Conservation (phyloP, 108 stramenopile species). For the Fragilaria crotonensis region DNA sequence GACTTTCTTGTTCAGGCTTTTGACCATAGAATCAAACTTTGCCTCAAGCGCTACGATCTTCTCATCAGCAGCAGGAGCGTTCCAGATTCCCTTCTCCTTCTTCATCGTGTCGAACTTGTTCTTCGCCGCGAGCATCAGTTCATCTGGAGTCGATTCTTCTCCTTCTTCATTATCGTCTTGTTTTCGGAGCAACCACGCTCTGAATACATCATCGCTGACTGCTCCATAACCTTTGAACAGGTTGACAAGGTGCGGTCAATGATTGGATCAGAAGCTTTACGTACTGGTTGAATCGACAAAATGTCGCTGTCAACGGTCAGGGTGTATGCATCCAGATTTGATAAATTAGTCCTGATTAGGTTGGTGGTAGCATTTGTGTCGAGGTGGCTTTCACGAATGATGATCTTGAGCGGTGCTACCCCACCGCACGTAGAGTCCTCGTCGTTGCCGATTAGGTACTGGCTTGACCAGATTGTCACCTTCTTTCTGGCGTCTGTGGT, state of each 20-base stretch:
- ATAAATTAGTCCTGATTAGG: constrained; percentile 6
- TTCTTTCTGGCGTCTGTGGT: not conserved
- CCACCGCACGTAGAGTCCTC: too few relatives aligned
- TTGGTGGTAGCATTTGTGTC: constrained; percentile 17
- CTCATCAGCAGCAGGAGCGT: constrained; percentile 5
- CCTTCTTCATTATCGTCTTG: constrained; percentile 22
- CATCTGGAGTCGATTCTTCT: not conserved
- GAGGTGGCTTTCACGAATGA: constrained; percentile 9
- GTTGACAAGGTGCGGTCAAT: constrained; percentile 12
- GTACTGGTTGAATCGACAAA: constrained; percentile 19
- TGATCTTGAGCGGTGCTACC: constrained; percentile 12
- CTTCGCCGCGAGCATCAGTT: constrained; percentile 17
- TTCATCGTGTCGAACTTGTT: constrained; percentile 11
- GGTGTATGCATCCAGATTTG: constrained; percentile 14
- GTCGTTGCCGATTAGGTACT: constrained; percentile 1
- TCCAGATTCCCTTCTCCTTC: constrained; percentile 3
- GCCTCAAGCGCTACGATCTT: constrained; percentile 19
- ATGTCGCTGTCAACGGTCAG: not conserved
- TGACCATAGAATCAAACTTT: not conserved
- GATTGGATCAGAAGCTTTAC: constrained; percentile 6
- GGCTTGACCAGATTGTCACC: not conserved
- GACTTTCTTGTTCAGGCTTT: not conserved
- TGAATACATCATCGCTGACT: constrained; percentile 13
- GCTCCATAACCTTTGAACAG: constrained; percentile 30
- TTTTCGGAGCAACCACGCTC: constrained; percentile 8